Conservation (phyloP, 2,329 filamentous ascomycete genomes). For the Lojkania enalia region DNA sequence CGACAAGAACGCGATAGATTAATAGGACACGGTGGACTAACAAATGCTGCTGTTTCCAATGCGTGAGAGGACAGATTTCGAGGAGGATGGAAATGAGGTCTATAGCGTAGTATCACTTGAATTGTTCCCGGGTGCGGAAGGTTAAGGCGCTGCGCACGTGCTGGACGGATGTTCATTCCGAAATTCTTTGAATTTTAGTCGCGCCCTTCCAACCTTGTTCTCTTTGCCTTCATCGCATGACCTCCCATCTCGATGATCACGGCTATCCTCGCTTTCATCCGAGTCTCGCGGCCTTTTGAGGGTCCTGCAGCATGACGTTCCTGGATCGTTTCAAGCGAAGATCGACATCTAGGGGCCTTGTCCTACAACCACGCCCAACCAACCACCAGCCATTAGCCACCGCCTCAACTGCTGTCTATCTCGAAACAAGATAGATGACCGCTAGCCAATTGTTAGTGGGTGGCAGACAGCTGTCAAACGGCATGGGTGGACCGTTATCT, state of each 20-base stretch:
- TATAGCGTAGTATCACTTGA: neutral
- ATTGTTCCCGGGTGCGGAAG: too few relatives aligned
- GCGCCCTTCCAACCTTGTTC: too few relatives aligned
- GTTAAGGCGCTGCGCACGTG: too few relatives aligned
- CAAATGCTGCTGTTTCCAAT: neutral
- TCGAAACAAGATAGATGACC: constrained; percentile 18
- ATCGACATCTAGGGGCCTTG: constrained; percentile 9
- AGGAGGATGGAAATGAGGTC: constrained; percentile 3
- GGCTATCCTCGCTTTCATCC: neutral
- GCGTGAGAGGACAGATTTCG: constrained; percentile 17
- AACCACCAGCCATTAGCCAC: constrained; percentile 3
- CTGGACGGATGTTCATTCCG: too few relatives aligned
- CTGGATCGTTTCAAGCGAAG: constrained; percentile 2
- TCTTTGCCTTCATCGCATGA: too few relatives aligned
- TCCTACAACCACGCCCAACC: constrained; percentile 13
- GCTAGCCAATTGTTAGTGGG: constrained; percentile 2
- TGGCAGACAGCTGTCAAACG: constrained; percentile 3
- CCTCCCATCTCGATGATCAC: neutral
- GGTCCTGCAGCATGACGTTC: constrained; percentile 12
- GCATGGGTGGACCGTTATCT: constrained; percentile 3
- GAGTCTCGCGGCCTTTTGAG: neutral
- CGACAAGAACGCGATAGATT: constrained; percentile 17
- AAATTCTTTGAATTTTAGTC: too few relatives aligned
- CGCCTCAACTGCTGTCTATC: constrained; percentile 6
- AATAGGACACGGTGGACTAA: constrained; percentile 26